phyloP scores from a whole-genome alignment of 2,329 filamentous ascomycete species.

The Colletotrichum nymphaeae region DNA sequence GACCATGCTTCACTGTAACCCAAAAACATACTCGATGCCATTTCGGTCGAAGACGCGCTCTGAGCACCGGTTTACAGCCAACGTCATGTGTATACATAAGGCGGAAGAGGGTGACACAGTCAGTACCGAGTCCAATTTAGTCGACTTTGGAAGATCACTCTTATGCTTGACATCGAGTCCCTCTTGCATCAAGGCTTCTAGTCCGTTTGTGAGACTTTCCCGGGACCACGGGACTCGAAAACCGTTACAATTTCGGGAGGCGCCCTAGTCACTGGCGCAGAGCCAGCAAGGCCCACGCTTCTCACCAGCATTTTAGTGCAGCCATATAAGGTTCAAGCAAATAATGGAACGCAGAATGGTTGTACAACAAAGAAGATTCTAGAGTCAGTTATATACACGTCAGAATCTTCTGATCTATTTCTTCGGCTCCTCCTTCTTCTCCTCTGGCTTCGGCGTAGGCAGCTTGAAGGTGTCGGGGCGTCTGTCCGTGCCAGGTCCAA shows the following conservation, averaged over 20 bases:
- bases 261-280: neutral
- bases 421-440: constrained; percentile 90
- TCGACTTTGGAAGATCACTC: too few relatives aligned
- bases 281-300: neutral
- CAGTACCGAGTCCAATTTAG: too few relatives aligned
- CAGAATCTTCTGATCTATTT: constrained; percentile 69
- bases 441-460: constrained; percentile 94
- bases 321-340: neutral
- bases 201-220: neutral
- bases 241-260: neutral
- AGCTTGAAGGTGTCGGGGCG: constrained; percentile 93
- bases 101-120: too few relatives aligned
- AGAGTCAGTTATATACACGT: constrained; percentile 38
- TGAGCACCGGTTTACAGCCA: too few relatives aligned
- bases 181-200: neutral
- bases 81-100: too few relatives aligned
- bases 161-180: too few relatives aligned
- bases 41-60: too few relatives aligned
- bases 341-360: constrained; percentile 24
- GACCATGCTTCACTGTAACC: too few relatives aligned
- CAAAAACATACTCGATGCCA: too few relatives aligned
- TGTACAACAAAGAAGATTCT: constrained; percentile 36
- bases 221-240: neutral
- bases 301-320: neutral
- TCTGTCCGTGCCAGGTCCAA: constrained; percentile 77